Evolutionary conservation across 1,139 yeast species (phyloP).

Genomic region (Debaryomyces sp.): DNA sequence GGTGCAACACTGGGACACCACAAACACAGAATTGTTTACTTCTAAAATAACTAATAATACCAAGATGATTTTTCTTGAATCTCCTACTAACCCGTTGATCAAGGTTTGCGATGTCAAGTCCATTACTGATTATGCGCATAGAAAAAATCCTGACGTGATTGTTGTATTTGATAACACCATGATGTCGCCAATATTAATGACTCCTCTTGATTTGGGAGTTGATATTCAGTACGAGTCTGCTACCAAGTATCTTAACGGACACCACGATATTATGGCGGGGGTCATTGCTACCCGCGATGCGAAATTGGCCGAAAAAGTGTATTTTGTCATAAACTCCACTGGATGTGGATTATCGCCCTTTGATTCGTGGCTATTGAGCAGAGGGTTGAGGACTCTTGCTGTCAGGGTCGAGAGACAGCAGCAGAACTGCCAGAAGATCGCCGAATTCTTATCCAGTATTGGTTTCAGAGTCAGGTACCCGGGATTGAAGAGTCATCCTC

Average conservation of each 20-base stretch:
- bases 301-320: slow-evolving; percentile 67
- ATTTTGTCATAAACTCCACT: slow-evolving; percentile 80
- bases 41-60: slow-evolving; percentile 56
- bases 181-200: slow-evolving; percentile 89
- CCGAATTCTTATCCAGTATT: slow-evolving; percentile 65
- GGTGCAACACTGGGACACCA: slow-evolving; percentile 82
- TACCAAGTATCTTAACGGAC: slow-evolving; percentile 89
- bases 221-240: slow-evolving; percentile 94
- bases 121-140: slow-evolving; percentile 68
- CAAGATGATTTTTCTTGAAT: slow-evolving; percentile 77
- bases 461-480: slow-evolving; percentile 81
- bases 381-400: slow-evolving; percentile 87
- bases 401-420: slow-evolving; percentile 88
- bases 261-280: slow-evolving; percentile 96
- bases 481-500: slow-evolving; percentile 81
- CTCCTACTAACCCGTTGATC: slow-evolving; percentile 91
- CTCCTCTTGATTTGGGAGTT: slow-evolving; percentile 82
- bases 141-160: slow-evolving; percentile 63
- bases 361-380: slow-evolving; percentile 82
- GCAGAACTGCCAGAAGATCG: slow-evolving; percentile 71
- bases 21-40: slow-evolving; percentile 62
- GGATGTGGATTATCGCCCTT: slow-evolving; percentile 92
- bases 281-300: slow-evolving; percentile 70
- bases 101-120: slow-evolving; percentile 79
- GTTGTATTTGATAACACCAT: slow-evolving; percentile 93